Evolutionary conservation across 768 basidiomycete species (phyloP).

Genomic region (Favolaschia claudopus): DNA sequence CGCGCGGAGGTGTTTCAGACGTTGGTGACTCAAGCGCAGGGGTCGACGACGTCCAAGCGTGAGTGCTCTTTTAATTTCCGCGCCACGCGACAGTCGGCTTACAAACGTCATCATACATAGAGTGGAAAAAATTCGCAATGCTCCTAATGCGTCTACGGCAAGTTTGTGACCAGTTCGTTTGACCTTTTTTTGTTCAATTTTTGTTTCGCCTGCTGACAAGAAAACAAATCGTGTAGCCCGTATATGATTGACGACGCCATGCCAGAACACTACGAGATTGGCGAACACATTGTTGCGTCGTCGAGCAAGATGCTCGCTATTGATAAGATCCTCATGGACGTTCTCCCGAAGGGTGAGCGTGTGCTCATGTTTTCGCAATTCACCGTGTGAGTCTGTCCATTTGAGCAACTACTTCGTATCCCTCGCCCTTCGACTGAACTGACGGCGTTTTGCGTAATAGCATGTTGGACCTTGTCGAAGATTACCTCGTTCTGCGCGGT

Average conservation of each 20-base stretch:
- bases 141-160: conserved; percentile 75
- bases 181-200: neutral
- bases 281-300: conserved; percentile 62
- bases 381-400: conserved; percentile 48
- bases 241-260: conserved; percentile 59
- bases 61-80: conserved; percentile 31
- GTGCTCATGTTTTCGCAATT: conserved; percentile 81
- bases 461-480: conserved; percentile 75
- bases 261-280: conserved; percentile 56
- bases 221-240: conserved; percentile 44
- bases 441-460: conserved; percentile 37
- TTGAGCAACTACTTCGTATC: no score
- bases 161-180: conserved; percentile 71
- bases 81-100: neutral
- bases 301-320: conserved; percentile 64
- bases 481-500: conserved; percentile 65
- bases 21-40: conserved; percentile 47
- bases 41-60: conserved; percentile 31
- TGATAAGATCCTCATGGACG: conserved; percentile 64
- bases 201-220: neutral
- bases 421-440: neutral
- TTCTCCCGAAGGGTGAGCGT: conserved; percentile 65
- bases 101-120: conserved; percentile 34
- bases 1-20: conserved; percentile 48
- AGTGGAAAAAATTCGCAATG: conserved; percentile 67